Percentiles rank a stretch among this genome's conserved stretches.
Conservation (phyloP, 208 protist species). For the Crithidia brevicula region DNA sequence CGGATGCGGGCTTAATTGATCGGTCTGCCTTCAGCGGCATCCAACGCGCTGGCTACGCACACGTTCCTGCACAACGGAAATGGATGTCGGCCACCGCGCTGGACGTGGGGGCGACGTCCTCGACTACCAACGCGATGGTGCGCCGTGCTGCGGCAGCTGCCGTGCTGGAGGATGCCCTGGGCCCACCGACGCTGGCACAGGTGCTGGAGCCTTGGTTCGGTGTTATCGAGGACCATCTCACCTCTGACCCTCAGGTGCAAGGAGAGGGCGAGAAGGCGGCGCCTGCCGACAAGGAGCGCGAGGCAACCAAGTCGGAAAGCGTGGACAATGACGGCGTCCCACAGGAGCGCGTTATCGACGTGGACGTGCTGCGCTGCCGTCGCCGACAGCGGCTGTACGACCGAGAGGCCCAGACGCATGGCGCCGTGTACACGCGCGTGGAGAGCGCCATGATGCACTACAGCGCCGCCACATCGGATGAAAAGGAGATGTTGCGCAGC, state of each 20-base stretch:
- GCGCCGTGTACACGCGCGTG: constrained; percentile 25
- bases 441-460: constrained; percentile 27
- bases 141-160: constrained; percentile 18
- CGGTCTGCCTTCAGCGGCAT: constrained; percentile 34
- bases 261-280: neutral
- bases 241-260: neutral
- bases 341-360: constrained; percentile 4
- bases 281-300: neutral
- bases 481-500: constrained; percentile 26
- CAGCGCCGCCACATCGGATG: constrained; percentile 16
- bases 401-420: constrained; percentile 19
- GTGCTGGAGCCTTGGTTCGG: constrained; percentile 35
- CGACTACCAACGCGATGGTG: neutral
- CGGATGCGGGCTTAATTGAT: neutral
- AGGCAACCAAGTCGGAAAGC: neutral
- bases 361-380: constrained; percentile 14
- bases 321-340: neutral
- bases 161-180: constrained; percentile 23
- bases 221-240: constrained; percentile 24
- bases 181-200: constrained; percentile 21
- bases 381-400: constrained; percentile 19
- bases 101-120: neutral
- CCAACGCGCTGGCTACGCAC: constrained; percentile 16
- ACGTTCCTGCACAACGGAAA: constrained; percentile 29
- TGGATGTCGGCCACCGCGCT: constrained; percentile 6